These are phyloP conservation scores for Vaccinium corymbosum DNA, from an alignment of 148 eudicot genomes.

Conservation along the genomic window DNA sequence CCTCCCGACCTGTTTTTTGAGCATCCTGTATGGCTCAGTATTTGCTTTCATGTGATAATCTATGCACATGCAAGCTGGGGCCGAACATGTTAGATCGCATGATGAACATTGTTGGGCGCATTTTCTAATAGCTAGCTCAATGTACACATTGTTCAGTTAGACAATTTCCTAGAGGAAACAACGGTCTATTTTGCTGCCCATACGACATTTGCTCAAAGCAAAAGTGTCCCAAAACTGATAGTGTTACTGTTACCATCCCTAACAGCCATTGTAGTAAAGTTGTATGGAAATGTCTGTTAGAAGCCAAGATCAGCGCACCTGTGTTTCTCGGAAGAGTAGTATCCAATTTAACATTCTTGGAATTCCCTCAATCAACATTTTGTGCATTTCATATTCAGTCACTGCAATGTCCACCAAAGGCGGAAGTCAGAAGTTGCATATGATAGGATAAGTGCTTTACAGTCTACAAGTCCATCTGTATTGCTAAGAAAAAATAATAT, in stretches of 20 bases:
- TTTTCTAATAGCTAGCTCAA: background rate
- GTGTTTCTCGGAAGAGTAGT: conserved; percentile 50
- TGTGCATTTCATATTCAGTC: conserved; percentile 56
- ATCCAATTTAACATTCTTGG: conserved; percentile 88
- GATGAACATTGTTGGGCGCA: background rate
- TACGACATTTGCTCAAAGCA: background rate
- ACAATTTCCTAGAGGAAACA: background rate
- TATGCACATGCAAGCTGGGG: background rate
- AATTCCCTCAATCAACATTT: conserved; percentile 66
- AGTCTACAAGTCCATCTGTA: background rate
- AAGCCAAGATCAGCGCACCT: conserved; percentile 42
- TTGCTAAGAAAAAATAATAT: background rate
- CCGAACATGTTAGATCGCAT: background rate
- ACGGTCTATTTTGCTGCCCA: background rate
- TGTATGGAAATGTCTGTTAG: background rate
- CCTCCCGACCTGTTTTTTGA: background rate
- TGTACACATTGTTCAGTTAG: background rate
- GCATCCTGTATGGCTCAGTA: background rate
- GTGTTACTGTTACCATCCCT: background rate
- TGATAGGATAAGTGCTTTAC: conserved; percentile 7
- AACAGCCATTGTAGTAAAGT: background rate
- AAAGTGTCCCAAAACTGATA: no score
- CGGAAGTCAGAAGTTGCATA: conserved; percentile 9
- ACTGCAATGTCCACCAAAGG: conserved; percentile 47
- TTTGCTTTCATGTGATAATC: background rate